A percentile compares a stretch with the other conserved stretches of the same genome.
These are phyloP conservation scores for Cynara cardunculus DNA, from an alignment of 129 eudicot species.

Conservation along the genomic window DNA sequence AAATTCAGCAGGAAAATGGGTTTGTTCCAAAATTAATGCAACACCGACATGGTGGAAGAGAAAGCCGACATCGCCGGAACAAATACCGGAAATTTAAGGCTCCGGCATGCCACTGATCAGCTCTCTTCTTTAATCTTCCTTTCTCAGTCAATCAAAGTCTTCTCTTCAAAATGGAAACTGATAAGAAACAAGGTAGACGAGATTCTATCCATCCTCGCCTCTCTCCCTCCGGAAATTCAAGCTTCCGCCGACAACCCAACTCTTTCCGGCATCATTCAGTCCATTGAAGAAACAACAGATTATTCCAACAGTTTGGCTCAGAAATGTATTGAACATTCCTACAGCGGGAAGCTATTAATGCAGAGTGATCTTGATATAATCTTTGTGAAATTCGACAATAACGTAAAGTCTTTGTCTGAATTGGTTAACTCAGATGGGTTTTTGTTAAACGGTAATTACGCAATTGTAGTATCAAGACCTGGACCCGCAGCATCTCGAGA, in stretches of 20 bases:
- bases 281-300: conserved; percentile 36
- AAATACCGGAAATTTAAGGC: conserved; percentile 21
- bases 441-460: conserved; percentile 33
- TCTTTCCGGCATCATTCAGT: conserved; percentile 32
- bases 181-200: conserved; percentile 62
- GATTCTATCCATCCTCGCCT: conserved; percentile 46
- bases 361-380: conserved; percentile 82
- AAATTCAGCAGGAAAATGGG: conserved; percentile 16
- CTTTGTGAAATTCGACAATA: conserved; percentile 43
- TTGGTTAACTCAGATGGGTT: conserved; percentile 41
- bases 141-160: conserved; percentile 60
- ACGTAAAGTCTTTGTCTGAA: conserved; percentile 39
- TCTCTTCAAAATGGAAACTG: conserved; percentile 61
- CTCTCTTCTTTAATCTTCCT: conserved; percentile 45
- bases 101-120: conserved; percentile 41
- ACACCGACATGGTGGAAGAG: conserved; percentile 38
- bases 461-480: conserved; percentile 77
- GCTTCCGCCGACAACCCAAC: conserved; percentile 28
- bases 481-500: conserved; percentile 49
- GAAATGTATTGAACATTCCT: conserved; percentile 47
- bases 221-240: conserved; percentile 37
- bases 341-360: conserved; percentile 78
- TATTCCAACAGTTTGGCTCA: conserved; percentile 40
- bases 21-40: neutral
- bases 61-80: conserved; percentile 23